Evolutionary conservation across 768 basidiomycete genomes (phyloP), one percentile per base, ranked within the genome.

Genomic region (Thelephora ganbajun): DNA sequence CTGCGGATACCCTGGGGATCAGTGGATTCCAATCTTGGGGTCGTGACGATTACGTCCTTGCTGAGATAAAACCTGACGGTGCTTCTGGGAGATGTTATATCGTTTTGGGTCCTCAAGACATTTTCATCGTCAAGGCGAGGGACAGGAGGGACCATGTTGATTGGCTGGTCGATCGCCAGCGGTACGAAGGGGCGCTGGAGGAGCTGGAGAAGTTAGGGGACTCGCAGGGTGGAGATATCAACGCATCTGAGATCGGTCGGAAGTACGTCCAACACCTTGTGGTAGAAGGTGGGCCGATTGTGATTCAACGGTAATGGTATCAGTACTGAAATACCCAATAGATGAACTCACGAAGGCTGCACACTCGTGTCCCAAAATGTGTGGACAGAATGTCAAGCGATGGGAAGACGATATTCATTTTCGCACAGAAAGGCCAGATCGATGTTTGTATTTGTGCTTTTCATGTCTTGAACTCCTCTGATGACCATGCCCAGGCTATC

Each of bases 331-430:
- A 13, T 22, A 23, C 18, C 23, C n/a, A 19, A 19, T 50, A 80
- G 80, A 68, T 14, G 69, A 80, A 16, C 97, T 78, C 54, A 65
- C 60, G 0, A 86, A 86, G 56, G 94, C 94, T 1, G 96, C 94
- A 0, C 65, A 70, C 6, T 64, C 94, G 20, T 82, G 80, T 54
- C 82, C 89, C 0, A 91, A 86, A 59, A 89, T 97, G 6, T 85
- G 94, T 53, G 82, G 76, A 3, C 77, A 77, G 39, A 77, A 94
- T 55, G 63, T 72, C 11, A 81, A 79, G 56, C 72, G 76, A n/a
- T 99, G 96, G 96, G 93, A 97, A 59, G 78, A 84, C 55, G 87
- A 86, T 97, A 57, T 94, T 96, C 56, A 67, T 76, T 12, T 98
- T 94, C 59, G 85, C 84, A 1, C 79, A 90, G 60, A 76, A 81